Percentiles rank a stretch among this genome's conserved stretches.
Evolutionary conservation across 306 rosid species (phyloP).

Genomic region (Argentina anserina): DNA sequence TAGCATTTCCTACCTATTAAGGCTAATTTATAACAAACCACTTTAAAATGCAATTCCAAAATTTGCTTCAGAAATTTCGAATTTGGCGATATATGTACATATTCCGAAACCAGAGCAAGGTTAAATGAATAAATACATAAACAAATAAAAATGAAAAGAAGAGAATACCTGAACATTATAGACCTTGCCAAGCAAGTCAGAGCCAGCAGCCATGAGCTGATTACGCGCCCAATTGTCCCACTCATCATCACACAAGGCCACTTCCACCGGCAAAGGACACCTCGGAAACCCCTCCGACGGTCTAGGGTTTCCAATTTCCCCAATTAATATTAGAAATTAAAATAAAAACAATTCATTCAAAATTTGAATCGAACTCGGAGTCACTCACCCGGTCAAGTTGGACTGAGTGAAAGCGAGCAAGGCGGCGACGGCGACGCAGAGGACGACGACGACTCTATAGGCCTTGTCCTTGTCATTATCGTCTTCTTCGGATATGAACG

Average conservation of each 20-base stretch:
- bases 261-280: constrained; percentile 54
- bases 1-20: background rate
- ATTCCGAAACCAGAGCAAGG: background rate
- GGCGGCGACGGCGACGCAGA: constrained; percentile 64
- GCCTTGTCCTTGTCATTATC: constrained; percentile 32
- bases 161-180: constrained; percentile 67
- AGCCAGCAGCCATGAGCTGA: constrained; percentile 85
- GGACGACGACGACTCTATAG: constrained; percentile 35
- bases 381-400: constrained; percentile 75
- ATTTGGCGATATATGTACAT: no score
- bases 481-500: constrained; percentile 36
- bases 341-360: background rate
- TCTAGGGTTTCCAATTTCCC: constrained; percentile 31
- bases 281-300: constrained; percentile 62
- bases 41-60: background rate
- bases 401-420: constrained; percentile 63
- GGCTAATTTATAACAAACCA: background rate
- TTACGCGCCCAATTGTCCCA: constrained; percentile 90
- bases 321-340: background rate
- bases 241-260: constrained; percentile 26
- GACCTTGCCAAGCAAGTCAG: constrained; percentile 84
- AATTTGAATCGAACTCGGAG: background rate
- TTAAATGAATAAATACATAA: no score
- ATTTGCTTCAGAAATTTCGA: no score
- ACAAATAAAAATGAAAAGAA: background rate